Evolutionary conservation across 1,139 yeast species (phyloP).

Genomic region (Spathaspora sp.): DNA sequence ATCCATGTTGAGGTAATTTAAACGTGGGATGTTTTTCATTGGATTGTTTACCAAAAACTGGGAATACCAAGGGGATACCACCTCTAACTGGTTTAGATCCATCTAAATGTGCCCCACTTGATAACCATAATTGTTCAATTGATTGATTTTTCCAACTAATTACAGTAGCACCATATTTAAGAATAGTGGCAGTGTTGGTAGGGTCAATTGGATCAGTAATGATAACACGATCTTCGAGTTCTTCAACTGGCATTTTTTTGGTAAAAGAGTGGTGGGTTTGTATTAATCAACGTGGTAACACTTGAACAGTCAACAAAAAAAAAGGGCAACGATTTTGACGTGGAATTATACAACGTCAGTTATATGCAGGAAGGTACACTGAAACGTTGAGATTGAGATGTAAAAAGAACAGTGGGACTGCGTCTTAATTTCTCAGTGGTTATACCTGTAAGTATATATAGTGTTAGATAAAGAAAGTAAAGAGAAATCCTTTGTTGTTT

Average conservation of each 20-base stretch:
- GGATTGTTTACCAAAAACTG: slow-evolving; percentile 79
- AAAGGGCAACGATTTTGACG: too few species aligned
- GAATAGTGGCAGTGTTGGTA: slow-evolving; percentile 58
- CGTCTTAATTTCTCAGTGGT: too few species aligned
- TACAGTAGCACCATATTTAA: slow-evolving; percentile 87
- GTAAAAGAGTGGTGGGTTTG: not conserved
- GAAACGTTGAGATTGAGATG: too few species aligned
- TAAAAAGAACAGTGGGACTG: too few species aligned
- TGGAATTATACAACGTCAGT: too few species aligned
- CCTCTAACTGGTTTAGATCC: slow-evolving; percentile 95
- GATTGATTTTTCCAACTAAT: slow-evolving; percentile 73
- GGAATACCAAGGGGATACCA: slow-evolving; percentile 95
- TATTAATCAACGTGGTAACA: not conserved
- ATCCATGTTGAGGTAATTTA: slow-evolving; percentile 89
- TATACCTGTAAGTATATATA: too few species aligned
- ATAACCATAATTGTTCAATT: slow-evolving; percentile 65
- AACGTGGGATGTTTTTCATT: slow-evolving; percentile 35
- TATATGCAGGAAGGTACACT: too few species aligned
- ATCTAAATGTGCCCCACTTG: slow-evolving; percentile 77
- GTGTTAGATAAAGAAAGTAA: too few species aligned
- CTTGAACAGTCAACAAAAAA: too few species aligned
- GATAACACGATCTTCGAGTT: slow-evolving; percentile 61
- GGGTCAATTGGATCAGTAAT: slow-evolving; percentile 56
- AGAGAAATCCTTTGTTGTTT: too few species aligned
- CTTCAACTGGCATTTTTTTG: slow-evolving; percentile 67